These are phyloP conservation scores for Pestalotiopsis sp. DNA, from an alignment of 2,329 filamentous ascomycete species.

Conservation along the genomic window DNA sequence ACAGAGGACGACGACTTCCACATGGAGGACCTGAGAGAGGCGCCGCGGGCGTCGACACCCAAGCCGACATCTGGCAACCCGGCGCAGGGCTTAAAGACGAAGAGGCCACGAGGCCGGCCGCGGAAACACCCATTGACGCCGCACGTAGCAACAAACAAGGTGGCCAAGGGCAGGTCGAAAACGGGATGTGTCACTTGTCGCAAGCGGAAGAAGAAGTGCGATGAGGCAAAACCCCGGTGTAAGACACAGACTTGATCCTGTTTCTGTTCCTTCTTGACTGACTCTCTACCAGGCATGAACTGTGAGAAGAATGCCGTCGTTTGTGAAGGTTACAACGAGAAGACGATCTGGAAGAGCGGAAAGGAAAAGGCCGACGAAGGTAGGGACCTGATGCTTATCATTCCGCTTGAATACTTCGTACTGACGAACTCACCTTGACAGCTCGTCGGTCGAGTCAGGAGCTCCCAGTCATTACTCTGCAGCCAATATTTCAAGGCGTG, in stretches of 20 bases:
- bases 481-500: slow-evolving; percentile 76
- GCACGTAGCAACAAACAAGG: slow-evolving; percentile 62
- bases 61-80: slow-evolving; percentile 23
- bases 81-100: slow-evolving; percentile 44
- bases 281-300: slow-evolving; percentile 66
- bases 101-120: slow-evolving; percentile 77
- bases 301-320: slow-evolving; percentile 93
- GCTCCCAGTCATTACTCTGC: slow-evolving; percentile 58
- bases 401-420: slow-evolving; percentile 4
- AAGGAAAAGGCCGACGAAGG: slow-evolving; percentile 75
- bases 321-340: slow-evolving; percentile 87
- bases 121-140: slow-evolving; percentile 76
- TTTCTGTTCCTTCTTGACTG: background rate
- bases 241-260: slow-evolving; percentile 32
- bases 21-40: slow-evolving; percentile 54
- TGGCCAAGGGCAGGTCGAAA: slow-evolving; percentile 76
- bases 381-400: slow-evolving; percentile 34
- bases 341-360: slow-evolving; percentile 85
- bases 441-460: slow-evolving; percentile 53
- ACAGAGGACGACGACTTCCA: slow-evolving; percentile 58
- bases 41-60: slow-evolving; percentile 33
- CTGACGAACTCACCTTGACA: slow-evolving; percentile 31
- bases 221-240: slow-evolving; percentile 71
- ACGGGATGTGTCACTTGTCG: slow-evolving; percentile 70
- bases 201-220: slow-evolving; percentile 74